Evolutionary conservation across 306 rosid genomes (phyloP).

Genomic region (cucumber (Cucumis sativus)): DNA sequence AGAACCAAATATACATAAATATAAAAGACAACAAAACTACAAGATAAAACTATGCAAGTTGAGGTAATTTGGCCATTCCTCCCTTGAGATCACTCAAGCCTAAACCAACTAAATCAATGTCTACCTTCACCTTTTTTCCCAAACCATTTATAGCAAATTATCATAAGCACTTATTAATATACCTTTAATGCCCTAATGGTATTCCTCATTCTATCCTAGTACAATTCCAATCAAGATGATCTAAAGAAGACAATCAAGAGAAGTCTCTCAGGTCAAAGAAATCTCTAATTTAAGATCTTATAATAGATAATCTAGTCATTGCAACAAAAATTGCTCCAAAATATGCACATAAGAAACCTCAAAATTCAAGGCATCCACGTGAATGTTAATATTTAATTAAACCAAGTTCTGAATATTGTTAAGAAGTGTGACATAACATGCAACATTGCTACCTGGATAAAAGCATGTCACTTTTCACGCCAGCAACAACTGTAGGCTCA

Average conservation of each 20-base stretch:
- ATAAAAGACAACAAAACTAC: not conserved
- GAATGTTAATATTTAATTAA: not conserved
- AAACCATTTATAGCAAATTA: too few relatives aligned
- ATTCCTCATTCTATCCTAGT: too few relatives aligned
- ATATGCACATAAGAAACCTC: not conserved
- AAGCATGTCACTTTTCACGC: slow-evolving; percentile 63
- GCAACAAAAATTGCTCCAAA: not conserved
- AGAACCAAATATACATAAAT: not conserved
- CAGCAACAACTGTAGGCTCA: slow-evolving; percentile 74
- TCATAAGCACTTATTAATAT: not conserved
- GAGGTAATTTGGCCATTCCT: not conserved
- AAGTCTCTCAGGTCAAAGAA: not conserved
- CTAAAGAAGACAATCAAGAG: not conserved
- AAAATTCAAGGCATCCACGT: not conserved
- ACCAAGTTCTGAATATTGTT: not conserved
- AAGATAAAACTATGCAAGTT: not conserved
- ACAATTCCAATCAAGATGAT: not conserved
- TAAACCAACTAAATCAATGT: not conserved
- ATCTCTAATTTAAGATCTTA: not conserved
- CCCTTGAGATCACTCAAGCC: not conserved
- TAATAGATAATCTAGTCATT: not conserved
- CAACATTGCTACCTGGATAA: slow-evolving; percentile 40
- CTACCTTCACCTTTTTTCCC: not conserved
- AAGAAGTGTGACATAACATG: not conserved
- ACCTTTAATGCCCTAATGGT: too few relatives aligned